Conservation (phyloP, 345 rosid species). For the Excoecaria agallocha region DNA sequence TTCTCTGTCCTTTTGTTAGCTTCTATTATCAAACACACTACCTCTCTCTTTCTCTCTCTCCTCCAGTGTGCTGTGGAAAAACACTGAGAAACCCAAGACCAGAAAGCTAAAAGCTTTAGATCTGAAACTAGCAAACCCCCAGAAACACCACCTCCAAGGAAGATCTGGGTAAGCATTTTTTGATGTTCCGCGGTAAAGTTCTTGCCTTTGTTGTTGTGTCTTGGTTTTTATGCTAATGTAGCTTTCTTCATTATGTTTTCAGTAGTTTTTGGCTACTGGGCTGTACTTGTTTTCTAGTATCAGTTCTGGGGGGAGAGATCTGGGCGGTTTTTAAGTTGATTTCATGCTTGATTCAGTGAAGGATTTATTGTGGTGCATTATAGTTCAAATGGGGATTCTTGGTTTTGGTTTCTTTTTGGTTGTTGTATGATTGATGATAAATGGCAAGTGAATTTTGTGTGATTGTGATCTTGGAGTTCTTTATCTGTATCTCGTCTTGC, state of each 20-base stretch:
- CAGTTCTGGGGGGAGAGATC: slow-evolving; percentile 23
- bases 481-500: slow-evolving; percentile 11
- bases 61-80: not conserved
- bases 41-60: slow-evolving; percentile 16
- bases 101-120: slow-evolving; percentile 30
- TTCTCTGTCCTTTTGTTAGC: slow-evolving; percentile 25
- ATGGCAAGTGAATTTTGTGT: not conserved
- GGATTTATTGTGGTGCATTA: slow-evolving; percentile 14
- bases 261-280: slow-evolving; percentile 28
- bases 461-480: not conserved
- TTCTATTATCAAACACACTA: slow-evolving; percentile 16
- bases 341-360: slow-evolving; percentile 21
- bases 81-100: slow-evolving; percentile 2
- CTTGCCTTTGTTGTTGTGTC: not conserved
- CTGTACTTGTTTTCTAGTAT: slow-evolving; percentile 17
- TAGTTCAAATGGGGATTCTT: not conserved
- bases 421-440: not conserved
- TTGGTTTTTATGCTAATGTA: not conserved
- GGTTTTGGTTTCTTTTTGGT: not conserved
- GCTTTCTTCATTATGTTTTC: slow-evolving; percentile 30
- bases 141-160: not conserved
- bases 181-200: not conserved
- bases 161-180: slow-evolving; percentile 25
- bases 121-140: slow-evolving; percentile 36
- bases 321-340: slow-evolving; percentile 22